Percentiles rank a stretch among this genome's conserved stretches.
Conservation (phyloP, 2,329 filamentous ascomycete species). For the Nannizziopsis arthrosporioides region DNA sequence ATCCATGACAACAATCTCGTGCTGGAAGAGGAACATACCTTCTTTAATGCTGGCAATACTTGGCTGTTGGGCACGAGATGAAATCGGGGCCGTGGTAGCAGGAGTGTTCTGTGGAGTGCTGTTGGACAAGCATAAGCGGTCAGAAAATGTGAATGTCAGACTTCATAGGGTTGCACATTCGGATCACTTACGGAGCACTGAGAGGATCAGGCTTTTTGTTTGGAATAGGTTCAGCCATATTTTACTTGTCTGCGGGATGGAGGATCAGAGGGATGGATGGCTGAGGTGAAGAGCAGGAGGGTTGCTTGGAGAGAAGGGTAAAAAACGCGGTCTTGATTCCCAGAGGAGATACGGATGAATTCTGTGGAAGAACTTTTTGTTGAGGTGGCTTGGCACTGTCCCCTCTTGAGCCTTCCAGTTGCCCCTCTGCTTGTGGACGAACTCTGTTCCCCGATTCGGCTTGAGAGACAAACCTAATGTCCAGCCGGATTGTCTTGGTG, state of each 20-base stretch:
- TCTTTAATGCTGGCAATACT: conserved; percentile 92
- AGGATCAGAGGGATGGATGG: background rate
- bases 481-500: too few species aligned
- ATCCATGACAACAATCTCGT: background rate
- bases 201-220: conserved; percentile 52
- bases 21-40: conserved; percentile 50
- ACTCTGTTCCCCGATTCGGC: too few species aligned
- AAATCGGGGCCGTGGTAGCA: conserved; percentile 89
- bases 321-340: conserved; percentile 4
- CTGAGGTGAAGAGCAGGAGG: background rate
- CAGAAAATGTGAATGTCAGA: conserved; percentile 9
- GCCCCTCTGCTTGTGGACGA: conserved; percentile 6
- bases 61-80: conserved; percentile 91
- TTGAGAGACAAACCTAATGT: too few species aligned
- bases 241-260: conserved; percentile 12
- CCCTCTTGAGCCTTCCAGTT: background rate
- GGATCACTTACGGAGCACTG: conserved; percentile 50
- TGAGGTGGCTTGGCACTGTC: conserved; percentile 8
- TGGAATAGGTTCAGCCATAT: conserved; percentile 57
- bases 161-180: background rate
- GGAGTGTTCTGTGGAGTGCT: conserved; percentile 99
- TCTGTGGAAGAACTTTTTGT: conserved; percentile 9
- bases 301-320: conserved; percentile 3
- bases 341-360: background rate
- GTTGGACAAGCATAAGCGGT: conserved; percentile 19